Evolutionary conservation across 306 rosid species (phyloP).

Genomic region (Corylus heterophylla): DNA sequence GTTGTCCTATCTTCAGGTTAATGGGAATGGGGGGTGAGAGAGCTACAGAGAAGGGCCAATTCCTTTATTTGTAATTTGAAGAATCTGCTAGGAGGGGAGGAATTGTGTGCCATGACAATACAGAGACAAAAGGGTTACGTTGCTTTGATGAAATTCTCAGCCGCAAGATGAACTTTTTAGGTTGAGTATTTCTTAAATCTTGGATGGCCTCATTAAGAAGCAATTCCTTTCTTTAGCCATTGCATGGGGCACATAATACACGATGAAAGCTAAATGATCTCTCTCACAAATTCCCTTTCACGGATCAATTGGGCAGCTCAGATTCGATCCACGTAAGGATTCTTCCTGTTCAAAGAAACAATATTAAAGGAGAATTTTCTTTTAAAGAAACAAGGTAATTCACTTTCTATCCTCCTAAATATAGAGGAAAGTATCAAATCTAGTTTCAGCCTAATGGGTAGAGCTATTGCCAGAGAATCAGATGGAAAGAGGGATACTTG

Average conservation of each 20-base stretch:
- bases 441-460: background rate
- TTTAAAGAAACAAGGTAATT: background rate
- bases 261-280: constrained; percentile 26
- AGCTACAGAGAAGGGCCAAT: constrained; percentile 23
- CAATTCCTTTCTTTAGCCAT: constrained; percentile 65
- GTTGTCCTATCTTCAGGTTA: background rate
- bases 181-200: constrained; percentile 68
- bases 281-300: constrained; percentile 18
- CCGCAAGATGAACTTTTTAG: constrained; percentile 48
- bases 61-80: constrained; percentile 22
- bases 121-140: constrained; percentile 40
- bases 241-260: constrained; percentile 38
- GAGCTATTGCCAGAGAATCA: background rate
- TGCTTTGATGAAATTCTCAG: constrained; percentile 49
- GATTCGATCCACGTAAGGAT: constrained; percentile 25
- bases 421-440: background rate
- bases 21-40: constrained; percentile 15
- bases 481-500: background rate
- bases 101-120: constrained; percentile 17
- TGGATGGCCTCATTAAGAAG: constrained; percentile 66
- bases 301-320: constrained; percentile 7
- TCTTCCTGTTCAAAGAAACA: background rate
- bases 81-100: constrained; percentile 29
- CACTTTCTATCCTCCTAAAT: background rate
- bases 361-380: background rate